A percentile compares a stretch with the other conserved stretches of the same genome.
phyloP scores from a whole-genome alignment of 352 stramenopile genomes.

The Phytophthora megakarya region DNA sequence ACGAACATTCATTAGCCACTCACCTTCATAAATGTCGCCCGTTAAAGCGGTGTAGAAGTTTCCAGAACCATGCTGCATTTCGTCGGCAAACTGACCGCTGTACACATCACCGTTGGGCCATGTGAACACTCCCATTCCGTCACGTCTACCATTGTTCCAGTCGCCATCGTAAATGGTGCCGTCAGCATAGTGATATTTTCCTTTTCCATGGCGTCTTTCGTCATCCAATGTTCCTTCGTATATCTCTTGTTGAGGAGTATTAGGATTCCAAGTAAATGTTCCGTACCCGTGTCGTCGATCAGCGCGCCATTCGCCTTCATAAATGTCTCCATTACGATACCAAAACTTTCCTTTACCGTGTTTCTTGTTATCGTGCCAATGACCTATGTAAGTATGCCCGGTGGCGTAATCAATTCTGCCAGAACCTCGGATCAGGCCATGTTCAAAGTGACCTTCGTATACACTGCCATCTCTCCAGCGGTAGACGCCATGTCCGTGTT shows the following conservation, averaged over 20 bases:
- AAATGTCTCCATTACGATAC: slow-evolving; percentile 86
- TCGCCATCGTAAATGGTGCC: slow-evolving; percentile 68
- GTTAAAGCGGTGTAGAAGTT: slow-evolving; percentile 60
- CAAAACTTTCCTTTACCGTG: slow-evolving; percentile 80
- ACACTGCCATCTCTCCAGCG: slow-evolving; percentile 80
- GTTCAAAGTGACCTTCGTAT: slow-evolving; percentile 74
- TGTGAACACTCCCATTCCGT: slow-evolving; percentile 79
- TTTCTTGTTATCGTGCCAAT: slow-evolving; percentile 72
- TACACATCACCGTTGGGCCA: slow-evolving; percentile 91
- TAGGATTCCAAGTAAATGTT: slow-evolving; percentile 67
- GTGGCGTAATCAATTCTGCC: slow-evolving; percentile 68
- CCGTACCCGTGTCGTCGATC: slow-evolving; percentile 64
- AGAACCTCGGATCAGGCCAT: slow-evolving; percentile 64
- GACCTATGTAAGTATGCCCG: slow-evolving; percentile 65
- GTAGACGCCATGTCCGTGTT: slow-evolving; percentile 64
- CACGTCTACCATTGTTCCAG: slow-evolving; percentile 64
- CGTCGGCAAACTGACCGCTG: slow-evolving; percentile 72
- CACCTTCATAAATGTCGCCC: slow-evolving; percentile 71
- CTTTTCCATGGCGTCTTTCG: slow-evolving; percentile 65
- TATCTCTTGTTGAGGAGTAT: slow-evolving; percentile 57
- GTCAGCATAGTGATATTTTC: slow-evolving; percentile 66
- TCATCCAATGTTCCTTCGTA: slow-evolving; percentile 81
- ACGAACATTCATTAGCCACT: slow-evolving; percentile 86
- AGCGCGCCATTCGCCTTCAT: slow-evolving; percentile 68
- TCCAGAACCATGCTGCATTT: slow-evolving; percentile 83